Percentiles rank a stretch among this genome's conserved stretches.
These are phyloP conservation scores for Protomyces inundatus DNA, from an alignment of 1,139 yeast species.

Conservation along the genomic window DNA sequence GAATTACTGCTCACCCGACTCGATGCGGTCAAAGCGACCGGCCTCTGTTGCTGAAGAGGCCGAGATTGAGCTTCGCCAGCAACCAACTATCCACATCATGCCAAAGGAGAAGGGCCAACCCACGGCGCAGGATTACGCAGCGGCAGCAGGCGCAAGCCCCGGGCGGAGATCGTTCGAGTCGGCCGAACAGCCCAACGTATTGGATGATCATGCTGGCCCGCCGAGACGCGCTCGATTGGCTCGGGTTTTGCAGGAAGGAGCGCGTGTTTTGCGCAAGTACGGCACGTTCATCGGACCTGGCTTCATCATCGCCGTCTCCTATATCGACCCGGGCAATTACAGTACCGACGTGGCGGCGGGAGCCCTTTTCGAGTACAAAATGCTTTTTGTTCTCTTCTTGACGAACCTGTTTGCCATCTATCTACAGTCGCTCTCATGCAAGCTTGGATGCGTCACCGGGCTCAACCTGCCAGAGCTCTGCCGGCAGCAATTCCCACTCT, in stretches of 20 bases:
- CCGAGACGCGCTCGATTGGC: too few species aligned
- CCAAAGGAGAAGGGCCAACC: not conserved
- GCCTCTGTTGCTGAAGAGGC: not conserved
- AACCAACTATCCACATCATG: not conserved
- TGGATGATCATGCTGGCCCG: too few species aligned
- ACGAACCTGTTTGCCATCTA: slow-evolving; percentile 85
- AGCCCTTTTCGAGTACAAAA: slow-evolving; percentile 75
- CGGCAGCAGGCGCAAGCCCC: too few species aligned
- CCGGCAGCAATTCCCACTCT: slow-evolving; percentile 61
- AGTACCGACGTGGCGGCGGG: slow-evolving; percentile 94
- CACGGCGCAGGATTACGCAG: too few species aligned
- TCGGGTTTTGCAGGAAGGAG: not conserved
- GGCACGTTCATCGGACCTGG: slow-evolving; percentile 68
- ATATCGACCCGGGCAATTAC: slow-evolving; percentile 97
- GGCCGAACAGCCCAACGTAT: too few species aligned
- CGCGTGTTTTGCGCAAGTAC: slow-evolving; percentile 1
- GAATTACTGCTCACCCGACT: not conserved
- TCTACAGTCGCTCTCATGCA: slow-evolving; percentile 75
- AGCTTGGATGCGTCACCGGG: slow-evolving; percentile 87
- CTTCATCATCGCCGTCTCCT: slow-evolving; percentile 88
- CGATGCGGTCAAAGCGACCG: not conserved
- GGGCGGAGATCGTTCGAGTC: too few species aligned
- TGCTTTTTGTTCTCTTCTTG: slow-evolving; percentile 70
- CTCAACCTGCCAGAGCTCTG: slow-evolving; percentile 80
- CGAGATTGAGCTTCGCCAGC: not conserved